Evolutionary conservation across 73 alveolate genomes (phyloP), one percentile per base, ranked within the genome.

Genomic region (Tetrahymena elliotti): DNA sequence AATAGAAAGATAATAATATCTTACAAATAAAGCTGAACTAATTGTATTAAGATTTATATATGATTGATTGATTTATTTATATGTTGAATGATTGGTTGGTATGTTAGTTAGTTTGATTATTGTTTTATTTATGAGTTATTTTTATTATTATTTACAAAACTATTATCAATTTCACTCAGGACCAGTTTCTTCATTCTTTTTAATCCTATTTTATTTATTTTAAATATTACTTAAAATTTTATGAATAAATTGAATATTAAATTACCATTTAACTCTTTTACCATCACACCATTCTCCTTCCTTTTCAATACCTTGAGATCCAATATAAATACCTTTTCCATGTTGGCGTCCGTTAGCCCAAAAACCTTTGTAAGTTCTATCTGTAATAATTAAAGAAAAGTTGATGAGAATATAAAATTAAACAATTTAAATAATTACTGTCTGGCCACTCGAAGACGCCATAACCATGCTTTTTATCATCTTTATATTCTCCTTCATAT

Each of bases 361-460:
- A 24, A 41, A 83, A 27, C 97, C 97, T 93, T 84, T 83, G 53
- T 95, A 94, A 13, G 82, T 37, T 68, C 88, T 68, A 68, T 68
- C 88, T 68, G 36, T 68, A 27, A 27, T n/a, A 22, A 27, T 2
- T 18, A 0, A 24, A 68, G n/a, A 3, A 8, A 68, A 7, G 4
- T 3, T 68, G 4, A 53, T 16, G 7, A 68, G 11, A 27, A 68
- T 6, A 31, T 18, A 16, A 68, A 18, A 6, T 6, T 4, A 27
- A 18, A 22, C 1, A 68, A n/a, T 68, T 68, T 27, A 68, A 27
- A 27, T 68, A 7, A 27, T 68, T 68, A 68, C 99, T 99, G 97
- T 98, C 98, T 12, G 98, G 98, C 98, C 98, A 98, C 35, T 93
- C 96, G 93, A 97, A 98, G 27, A 94, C 84, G 1, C 99, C 99